These are phyloP conservation scores for Mimosa pudica DNA, from an alignment of 306 rosid genomes.

Conservation along the genomic window DNA sequence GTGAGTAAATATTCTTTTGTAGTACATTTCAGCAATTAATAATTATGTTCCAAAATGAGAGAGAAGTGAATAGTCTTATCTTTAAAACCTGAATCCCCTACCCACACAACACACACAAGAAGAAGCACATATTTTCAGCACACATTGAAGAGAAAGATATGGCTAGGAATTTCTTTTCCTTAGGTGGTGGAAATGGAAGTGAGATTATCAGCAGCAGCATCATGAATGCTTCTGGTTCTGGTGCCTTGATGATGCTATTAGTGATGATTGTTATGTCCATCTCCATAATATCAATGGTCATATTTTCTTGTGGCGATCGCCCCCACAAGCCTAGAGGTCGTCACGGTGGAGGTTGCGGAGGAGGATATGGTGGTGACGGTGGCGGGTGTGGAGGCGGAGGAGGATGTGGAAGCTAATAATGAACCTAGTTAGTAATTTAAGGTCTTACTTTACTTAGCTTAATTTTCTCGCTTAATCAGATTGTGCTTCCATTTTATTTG, in stretches of 20 bases:
- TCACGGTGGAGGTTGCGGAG: background rate
- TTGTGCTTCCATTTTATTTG: background rate
- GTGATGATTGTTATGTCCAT: constrained; percentile 40
- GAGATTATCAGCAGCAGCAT: background rate
- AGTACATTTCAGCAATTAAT: background rate
- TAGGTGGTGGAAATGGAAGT: constrained; percentile 14
- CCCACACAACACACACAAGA: background rate
- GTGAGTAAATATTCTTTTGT: background rate
- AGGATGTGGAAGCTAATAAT: background rate
- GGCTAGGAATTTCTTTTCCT: constrained; percentile 26
- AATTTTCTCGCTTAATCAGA: background rate
- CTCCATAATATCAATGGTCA: constrained; percentile 40
- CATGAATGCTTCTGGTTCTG: background rate
- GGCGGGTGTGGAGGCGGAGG: background rate
- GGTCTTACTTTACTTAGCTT: background rate
- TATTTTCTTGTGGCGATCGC: constrained; percentile 42
- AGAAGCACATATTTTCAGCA: background rate
- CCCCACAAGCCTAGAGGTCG: background rate
- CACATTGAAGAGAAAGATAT: constrained; percentile 12
- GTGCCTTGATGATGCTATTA: constrained; percentile 20
- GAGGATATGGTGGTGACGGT: background rate
- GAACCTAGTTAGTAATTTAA: background rate
- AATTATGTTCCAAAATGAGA: no score
- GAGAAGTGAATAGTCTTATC: background rate
- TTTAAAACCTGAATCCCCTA: background rate